Base-by-base conservation (phyloP, 2,329 filamentous ascomycete species). In the Dactylellina sp. region DNA sequence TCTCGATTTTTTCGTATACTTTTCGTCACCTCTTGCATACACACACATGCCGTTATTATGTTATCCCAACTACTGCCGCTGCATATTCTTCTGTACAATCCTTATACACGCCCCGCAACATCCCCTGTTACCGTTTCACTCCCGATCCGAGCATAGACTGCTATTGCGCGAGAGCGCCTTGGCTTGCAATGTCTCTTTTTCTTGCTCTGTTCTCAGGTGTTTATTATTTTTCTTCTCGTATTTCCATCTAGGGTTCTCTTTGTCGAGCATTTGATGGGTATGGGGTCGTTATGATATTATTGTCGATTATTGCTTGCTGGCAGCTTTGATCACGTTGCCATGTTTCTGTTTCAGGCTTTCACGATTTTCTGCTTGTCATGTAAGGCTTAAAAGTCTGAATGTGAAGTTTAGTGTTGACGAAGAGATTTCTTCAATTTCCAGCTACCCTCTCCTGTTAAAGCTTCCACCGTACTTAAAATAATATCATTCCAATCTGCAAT, bases 221-320 rank as follows among this genome's bases (percentile, higher is more conserved):
- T 71, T 42, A 44, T 35, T 56, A 37, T n/a, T 55, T 56, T 72
- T 35, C 7, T 24, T 72, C 42, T 37, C 14, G 16, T 40, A 9
- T 42, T 71, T 65, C 61, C 61, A 61, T 61, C 61, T 66, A 65
- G 55, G 70, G 70, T 62, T 62, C 68, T 72, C 68, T 74, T 61
- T 47, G 22, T 44, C 44, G 53, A 74, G 61, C 55, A 74, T 74
- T 66, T 74, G 70, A 66, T 74, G 68, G 60, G 60, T 32, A 4
- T 32, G 28, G 28, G 28, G 28, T 32, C 9, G 28, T 64, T 64
- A 22, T 32, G 18, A 42, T 53, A 22, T 56, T n/a, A 22, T 12
- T 47, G 11, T 46, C 25, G n/a, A 37, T 39, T 46, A 50, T 40
- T 12, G 16, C 53, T 44, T 57, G 53, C 37, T 57, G 22, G 37